Percentiles rank a stretch among this genome's conserved stretches.
These are phyloP conservation scores for Leishmania martiniquensis DNA, from an alignment of 208 protist species.

Conservation along the genomic window DNA sequence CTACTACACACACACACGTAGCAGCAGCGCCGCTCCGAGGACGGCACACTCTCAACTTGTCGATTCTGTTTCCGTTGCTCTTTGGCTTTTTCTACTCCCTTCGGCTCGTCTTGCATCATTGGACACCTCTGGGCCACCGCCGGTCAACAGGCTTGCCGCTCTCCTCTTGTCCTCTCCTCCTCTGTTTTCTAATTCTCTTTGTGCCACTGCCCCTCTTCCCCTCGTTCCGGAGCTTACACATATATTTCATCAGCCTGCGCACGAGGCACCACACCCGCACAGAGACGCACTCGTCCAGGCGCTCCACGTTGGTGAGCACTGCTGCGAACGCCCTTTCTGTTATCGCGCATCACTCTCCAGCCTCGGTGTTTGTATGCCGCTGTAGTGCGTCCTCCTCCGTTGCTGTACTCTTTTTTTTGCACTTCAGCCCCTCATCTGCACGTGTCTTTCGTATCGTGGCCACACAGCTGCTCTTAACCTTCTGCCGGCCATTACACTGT, in stretches of 20 bases:
- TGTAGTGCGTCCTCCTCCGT: not conserved
- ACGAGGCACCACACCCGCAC: not conserved
- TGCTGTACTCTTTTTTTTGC: not conserved
- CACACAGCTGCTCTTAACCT: not conserved
- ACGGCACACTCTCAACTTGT: too few species aligned
- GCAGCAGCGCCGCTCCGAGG: too few species aligned
- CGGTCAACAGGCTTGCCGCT: too few species aligned
- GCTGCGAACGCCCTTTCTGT: not conserved
- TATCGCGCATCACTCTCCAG: not conserved
- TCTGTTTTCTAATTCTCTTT: too few species aligned
- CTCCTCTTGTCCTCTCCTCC: too few species aligned
- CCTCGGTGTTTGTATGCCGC: not conserved
- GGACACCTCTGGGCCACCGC: not conserved
- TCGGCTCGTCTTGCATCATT: not conserved
- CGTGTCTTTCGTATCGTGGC: not conserved
- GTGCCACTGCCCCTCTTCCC: too few species aligned
- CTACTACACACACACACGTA: not conserved
- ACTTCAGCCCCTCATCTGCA: too few species aligned
- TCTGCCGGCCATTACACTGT: not conserved
- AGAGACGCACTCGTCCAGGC: not conserved
- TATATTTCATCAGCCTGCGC: not conserved
- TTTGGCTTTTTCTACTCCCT: too few species aligned
- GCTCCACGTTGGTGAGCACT: not conserved
- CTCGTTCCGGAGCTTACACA: too few species aligned
- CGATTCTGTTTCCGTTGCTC: too few species aligned